phyloP scores from a whole-genome alignment of 139 green algal species.

The Dunaliella primolecta region DNA sequence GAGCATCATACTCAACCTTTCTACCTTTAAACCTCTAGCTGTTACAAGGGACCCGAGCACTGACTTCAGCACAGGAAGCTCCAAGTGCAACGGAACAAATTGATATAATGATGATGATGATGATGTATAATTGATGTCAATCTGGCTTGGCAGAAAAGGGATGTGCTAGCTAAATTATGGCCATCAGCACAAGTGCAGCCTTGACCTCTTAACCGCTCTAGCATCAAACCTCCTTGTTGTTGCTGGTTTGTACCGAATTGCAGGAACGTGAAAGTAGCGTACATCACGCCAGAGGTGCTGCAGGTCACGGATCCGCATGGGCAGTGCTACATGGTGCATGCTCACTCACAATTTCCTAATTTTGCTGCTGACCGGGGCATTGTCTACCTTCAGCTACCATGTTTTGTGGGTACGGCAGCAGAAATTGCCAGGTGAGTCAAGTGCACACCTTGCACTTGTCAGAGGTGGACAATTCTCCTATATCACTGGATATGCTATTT shows the following conservation, averaged over 20 bases:
- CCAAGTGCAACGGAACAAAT: too few relatives aligned
- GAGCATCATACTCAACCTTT: too few relatives aligned
- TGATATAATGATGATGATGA: too few relatives aligned
- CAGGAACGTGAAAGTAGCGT: background rate
- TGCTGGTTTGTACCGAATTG: background rate
- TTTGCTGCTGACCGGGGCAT: slow-evolving; percentile 10
- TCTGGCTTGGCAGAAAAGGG: background rate
- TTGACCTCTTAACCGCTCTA: background rate
- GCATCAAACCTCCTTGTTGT: background rate
- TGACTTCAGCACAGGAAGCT: too few relatives aligned
- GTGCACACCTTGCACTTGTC: too few relatives aligned
- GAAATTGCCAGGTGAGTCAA: slow-evolving; percentile 1
- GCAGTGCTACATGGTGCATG: background rate
- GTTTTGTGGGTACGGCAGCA: background rate
- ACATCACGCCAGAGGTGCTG: background rate
- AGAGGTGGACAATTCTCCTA: too few relatives aligned
- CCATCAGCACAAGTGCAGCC: background rate
- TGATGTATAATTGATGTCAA: too few relatives aligned
- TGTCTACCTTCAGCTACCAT: slow-evolving; percentile 23
- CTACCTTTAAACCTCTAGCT: too few relatives aligned
- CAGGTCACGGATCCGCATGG: background rate
- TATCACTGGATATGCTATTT: too few relatives aligned
- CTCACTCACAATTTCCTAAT: background rate
- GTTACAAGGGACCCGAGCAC: too few relatives aligned
- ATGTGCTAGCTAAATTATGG: background rate